Conservation (phyloP, 2,329 filamentous ascomycete genomes). For the Penicillium sp. region DNA sequence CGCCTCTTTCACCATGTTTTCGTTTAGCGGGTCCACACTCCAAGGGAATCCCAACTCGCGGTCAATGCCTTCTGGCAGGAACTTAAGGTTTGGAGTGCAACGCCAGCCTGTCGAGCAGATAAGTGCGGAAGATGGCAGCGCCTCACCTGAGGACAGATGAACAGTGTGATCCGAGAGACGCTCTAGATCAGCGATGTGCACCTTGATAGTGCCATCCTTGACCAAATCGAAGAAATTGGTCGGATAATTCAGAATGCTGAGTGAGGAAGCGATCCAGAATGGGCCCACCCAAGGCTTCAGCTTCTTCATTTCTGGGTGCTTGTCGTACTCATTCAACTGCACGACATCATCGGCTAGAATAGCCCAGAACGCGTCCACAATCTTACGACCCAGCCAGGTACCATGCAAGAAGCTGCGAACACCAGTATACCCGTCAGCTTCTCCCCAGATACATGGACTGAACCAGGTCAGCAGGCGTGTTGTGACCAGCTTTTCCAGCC, state of each 20-base stretch:
- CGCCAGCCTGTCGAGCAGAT: constrained; percentile 61
- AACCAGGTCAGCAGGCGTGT: constrained; percentile 71
- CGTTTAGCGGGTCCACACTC: constrained; percentile 35
- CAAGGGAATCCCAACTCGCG: constrained; percentile 51
- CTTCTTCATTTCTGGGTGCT: constrained; percentile 46
- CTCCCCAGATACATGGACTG: constrained; percentile 71
- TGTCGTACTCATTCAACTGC: constrained; percentile 48
- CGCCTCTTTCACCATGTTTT: constrained; percentile 42
- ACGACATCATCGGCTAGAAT: constrained; percentile 52
- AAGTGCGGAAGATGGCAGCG: constrained; percentile 51
- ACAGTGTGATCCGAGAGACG: constrained; percentile 49
- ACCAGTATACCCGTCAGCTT: constrained; percentile 56
- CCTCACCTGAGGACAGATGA: constrained; percentile 50
- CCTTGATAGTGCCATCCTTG: constrained; percentile 52
- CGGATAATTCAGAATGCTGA: constrained; percentile 63
- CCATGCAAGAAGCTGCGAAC: constrained; percentile 52
- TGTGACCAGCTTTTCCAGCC: constrained; percentile 66
- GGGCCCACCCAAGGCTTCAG: constrained; percentile 48
- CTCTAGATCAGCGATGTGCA: constrained; percentile 58
- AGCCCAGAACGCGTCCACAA: constrained; percentile 55
- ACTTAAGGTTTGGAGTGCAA: constrained; percentile 49
- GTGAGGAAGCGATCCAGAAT: constrained; percentile 56
- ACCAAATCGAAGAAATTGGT: constrained; percentile 59
- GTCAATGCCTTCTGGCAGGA: constrained; percentile 47
- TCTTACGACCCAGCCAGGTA: constrained; percentile 52